Evolutionary conservation across 176 grass and related monocot genomes (phyloP).

Genomic region (Hyparrhenia diplandra): DNA sequence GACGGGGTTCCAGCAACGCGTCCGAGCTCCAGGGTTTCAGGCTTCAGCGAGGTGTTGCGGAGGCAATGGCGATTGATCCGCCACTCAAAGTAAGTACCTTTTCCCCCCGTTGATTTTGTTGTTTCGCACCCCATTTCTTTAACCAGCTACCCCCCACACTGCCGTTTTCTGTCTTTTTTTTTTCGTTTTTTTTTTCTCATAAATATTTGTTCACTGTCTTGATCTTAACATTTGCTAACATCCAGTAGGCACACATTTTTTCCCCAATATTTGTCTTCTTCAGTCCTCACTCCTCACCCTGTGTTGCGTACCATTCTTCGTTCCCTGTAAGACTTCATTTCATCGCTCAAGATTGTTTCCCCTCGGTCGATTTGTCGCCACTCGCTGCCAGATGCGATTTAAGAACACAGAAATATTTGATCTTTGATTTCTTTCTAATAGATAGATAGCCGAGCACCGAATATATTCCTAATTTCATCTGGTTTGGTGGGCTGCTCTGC

Average conservation of each 20-base stretch:
- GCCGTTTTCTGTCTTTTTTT: not conserved
- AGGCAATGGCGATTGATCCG: slow-evolving; percentile 24
- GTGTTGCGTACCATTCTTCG: not conserved
- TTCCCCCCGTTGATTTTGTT: not conserved
- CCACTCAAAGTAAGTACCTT: slow-evolving; percentile 11
- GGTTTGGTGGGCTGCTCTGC: not conserved
- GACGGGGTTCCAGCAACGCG: not conserved
- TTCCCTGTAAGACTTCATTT: not conserved
- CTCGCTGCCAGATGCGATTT: not conserved
- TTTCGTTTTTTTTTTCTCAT: no score
- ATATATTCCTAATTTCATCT: not conserved
- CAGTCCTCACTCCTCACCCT: not conserved
- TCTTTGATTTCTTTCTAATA: not conserved
- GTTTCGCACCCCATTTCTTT: not conserved
- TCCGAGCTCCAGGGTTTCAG: not conserved
- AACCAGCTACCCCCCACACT: not conserved
- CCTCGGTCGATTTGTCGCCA: not conserved
- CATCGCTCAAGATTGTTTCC: not conserved
- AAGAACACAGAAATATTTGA: not conserved
- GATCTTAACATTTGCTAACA: not conserved
- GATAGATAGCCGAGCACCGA: not conserved
- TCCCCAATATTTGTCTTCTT: not conserved
- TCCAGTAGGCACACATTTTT: not conserved
- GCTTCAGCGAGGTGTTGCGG: not conserved
- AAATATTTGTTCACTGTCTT: no score